A percentile compares a stretch with the other conserved stretches of the same genome.
Conservation (phyloP, 1,284 basidiomycete species). For the Ganoderma leucocontextum region DNA sequence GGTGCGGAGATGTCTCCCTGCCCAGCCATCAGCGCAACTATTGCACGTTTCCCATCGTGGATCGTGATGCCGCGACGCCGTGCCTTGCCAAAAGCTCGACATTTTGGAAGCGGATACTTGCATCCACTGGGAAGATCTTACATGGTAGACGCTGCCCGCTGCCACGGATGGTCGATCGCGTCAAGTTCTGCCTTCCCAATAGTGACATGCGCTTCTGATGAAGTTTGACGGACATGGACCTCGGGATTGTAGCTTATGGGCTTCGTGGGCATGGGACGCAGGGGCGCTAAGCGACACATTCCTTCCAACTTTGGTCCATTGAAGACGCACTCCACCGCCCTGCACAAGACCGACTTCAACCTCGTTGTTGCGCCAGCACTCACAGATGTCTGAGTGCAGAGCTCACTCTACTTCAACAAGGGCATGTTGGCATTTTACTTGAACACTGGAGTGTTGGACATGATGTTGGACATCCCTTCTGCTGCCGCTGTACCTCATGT, state of each 20-base stretch:
- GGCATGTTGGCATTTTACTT: no score
- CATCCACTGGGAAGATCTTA: neutral
- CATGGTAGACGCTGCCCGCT: neutral
- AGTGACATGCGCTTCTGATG: neutral
- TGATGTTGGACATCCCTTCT: no score
- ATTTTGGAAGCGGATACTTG: neutral
- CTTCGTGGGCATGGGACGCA: neutral
- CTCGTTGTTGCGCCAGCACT: no score
- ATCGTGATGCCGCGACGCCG: neutral
- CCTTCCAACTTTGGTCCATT: no score
- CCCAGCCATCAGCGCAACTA: neutral
- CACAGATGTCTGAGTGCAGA: no score
- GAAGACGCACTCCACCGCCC: no score
- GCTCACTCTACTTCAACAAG: no score
- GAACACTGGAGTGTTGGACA: no score
- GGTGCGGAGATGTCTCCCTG: neutral
- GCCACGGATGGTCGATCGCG: no score
- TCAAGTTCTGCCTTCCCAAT: neutral
- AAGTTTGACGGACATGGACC: neutral
- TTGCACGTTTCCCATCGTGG: neutral
- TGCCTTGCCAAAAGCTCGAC: neutral
- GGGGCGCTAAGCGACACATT: neutral
- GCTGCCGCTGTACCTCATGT: no score
- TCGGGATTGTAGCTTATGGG: neutral
- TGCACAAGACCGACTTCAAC: no score